A percentile compares a stretch with the other conserved stretches of the same genome.
These are phyloP conservation scores for Avena sativa DNA, from an alignment of 176 grass and related monocot genomes.

Conservation along the genomic window DNA sequence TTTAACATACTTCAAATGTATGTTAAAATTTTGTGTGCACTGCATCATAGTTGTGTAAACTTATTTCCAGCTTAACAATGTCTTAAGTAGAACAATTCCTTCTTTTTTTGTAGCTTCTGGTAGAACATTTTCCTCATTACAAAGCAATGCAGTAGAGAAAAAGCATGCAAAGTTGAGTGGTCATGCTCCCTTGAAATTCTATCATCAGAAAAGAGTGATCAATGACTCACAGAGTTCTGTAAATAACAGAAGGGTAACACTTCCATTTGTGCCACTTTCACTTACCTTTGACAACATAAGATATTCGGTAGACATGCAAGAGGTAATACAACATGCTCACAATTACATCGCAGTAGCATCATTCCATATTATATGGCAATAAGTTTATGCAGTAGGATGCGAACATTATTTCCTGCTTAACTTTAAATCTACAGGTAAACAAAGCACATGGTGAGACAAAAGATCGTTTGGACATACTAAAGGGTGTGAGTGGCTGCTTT, in stretches of 20 bases:
- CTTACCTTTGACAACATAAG: constrained; percentile 63
- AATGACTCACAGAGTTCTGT: constrained; percentile 35
- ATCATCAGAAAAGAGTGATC: background rate
- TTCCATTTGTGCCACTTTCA: constrained; percentile 64
- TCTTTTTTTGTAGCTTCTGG: constrained; percentile 51
- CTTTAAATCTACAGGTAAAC: constrained; percentile 34
- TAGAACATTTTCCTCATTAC: constrained; percentile 35
- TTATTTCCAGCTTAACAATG: background rate
- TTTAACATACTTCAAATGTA: constrained; percentile 42
- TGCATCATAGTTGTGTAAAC: background rate
- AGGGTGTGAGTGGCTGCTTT: constrained; percentile 50
- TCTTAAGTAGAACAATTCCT: background rate
- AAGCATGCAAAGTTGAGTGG: constrained; percentile 50
- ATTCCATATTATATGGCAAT: background rate
- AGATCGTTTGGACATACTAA: constrained; percentile 27
- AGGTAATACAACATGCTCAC: constrained; percentile 42
- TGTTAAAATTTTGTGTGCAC: background rate
- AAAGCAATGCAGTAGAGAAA: constrained; percentile 46
- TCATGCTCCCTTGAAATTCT: background rate
- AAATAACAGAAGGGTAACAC: constrained; percentile 48
- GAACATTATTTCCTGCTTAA: background rate
- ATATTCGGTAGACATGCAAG: constrained; percentile 65
- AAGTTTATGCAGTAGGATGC: background rate
- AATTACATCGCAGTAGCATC: background rate
- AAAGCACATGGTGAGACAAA: constrained; percentile 32